phyloP scores from a whole-genome alignment of 2,329 filamentous ascomycete species.

The Aspergillus unguis region DNA sequence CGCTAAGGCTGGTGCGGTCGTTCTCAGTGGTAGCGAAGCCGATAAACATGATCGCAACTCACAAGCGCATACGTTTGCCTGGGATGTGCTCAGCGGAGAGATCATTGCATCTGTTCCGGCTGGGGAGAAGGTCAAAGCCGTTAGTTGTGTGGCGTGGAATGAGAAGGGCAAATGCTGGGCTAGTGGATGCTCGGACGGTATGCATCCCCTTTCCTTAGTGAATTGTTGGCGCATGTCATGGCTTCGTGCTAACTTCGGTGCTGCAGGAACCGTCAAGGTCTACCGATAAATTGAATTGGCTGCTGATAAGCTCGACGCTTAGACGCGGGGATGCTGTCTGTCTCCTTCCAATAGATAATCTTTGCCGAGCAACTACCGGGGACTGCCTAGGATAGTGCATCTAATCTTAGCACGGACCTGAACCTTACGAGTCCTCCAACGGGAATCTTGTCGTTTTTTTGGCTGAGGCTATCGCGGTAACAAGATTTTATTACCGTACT shows the following conservation, averaged over 20 bases:
- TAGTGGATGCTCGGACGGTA: constrained; percentile 43
- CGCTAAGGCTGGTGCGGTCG: constrained; percentile 71
- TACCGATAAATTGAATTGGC: constrained; percentile 11
- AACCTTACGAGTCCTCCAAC: no score
- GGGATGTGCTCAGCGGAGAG: constrained; percentile 77
- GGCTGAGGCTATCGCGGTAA: constrained; percentile 3
- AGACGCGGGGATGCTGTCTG: neutral
- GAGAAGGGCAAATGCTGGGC: constrained; percentile 40
- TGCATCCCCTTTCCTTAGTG: constrained; percentile 9
- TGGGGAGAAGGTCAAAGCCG: constrained; percentile 40
- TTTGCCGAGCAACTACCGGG: neutral
- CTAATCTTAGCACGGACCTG: no score
- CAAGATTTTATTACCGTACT: neutral
- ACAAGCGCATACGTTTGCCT: constrained; percentile 53
- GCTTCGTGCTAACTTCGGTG: constrained; percentile 5
- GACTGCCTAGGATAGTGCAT: neutral
- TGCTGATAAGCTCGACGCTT: neutral
- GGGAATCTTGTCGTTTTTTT: neutral
- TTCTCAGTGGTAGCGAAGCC: constrained; percentile 76
- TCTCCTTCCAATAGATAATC: neutral
- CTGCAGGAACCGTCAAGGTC: constrained; percentile 21
- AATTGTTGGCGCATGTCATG: neutral
- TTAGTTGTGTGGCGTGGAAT: constrained; percentile 47
- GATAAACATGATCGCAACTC: constrained; percentile 15
- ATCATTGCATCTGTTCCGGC: constrained; percentile 58